phyloP scores from a whole-genome alignment of 305 asterid genomes.

The Fraxinus sp. region DNA sequence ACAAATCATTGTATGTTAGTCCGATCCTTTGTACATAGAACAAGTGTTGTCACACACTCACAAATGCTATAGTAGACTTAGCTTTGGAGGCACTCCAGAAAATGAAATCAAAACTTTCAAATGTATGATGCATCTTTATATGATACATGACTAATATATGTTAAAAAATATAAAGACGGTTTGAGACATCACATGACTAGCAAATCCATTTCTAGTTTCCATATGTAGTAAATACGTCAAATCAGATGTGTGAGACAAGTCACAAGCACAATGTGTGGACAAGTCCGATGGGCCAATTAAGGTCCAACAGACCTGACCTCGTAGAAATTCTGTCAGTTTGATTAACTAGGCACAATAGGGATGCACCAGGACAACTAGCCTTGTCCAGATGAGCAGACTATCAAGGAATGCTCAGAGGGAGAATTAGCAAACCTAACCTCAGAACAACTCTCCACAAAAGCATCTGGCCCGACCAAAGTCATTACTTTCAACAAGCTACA shows the following conservation, averaged over 20 bases:
- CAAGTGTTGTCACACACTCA: neutral
- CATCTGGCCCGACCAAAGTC: neutral
- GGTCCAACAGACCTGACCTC: neutral
- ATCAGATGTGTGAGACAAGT: neutral
- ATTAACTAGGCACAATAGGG: neutral
- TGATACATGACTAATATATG: neutral
- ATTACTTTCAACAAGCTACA: neutral
- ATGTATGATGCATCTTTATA: neutral
- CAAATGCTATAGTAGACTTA: neutral
- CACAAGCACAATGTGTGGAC: neutral
- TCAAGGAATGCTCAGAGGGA: neutral
- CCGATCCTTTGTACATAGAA: no score
- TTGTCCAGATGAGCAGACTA: neutral
- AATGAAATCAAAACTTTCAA: neutral
- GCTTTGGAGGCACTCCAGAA: neutral
- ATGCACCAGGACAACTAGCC: neutral
- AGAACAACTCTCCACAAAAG: neutral
- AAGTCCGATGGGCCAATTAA: neutral
- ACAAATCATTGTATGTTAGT: neutral
- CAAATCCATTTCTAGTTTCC: neutral
- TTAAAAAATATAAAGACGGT: neutral
- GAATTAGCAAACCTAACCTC: neutral
- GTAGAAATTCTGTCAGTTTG: neutral
- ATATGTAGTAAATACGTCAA: neutral
- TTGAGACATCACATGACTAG: neutral